Evolutionary conservation across 176 grass and related monocot species (phyloP).

Genomic region (Poa pratensis): DNA sequence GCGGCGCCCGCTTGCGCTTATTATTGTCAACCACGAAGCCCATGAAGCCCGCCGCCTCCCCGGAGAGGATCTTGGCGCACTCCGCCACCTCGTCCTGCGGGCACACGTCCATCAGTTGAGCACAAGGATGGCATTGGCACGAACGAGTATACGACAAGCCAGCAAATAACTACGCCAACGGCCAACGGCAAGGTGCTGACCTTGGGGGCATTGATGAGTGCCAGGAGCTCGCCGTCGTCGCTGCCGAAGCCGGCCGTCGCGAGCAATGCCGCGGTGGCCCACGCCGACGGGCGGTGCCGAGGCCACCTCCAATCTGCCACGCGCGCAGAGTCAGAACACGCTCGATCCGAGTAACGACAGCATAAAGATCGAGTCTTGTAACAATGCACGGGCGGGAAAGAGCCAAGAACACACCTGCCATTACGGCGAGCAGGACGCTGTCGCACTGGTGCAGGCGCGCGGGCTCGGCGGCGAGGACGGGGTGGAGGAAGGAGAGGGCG

Average conservation of each 20-base stretch:
- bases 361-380: constrained; percentile 16
- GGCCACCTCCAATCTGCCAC: constrained; percentile 84
- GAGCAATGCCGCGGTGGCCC: constrained; percentile 73
- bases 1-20: constrained; percentile 66
- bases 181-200: constrained; percentile 36
- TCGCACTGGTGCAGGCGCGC: constrained; percentile 50
- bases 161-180: neutral
- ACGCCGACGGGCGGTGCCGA: constrained; percentile 64
- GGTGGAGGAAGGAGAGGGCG: constrained; percentile 76
- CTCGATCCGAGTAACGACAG: neutral
- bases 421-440: constrained; percentile 48
- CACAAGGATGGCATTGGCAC: neutral
- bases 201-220: constrained; percentile 61
- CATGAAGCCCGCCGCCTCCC: constrained; percentile 28
- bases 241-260: constrained; percentile 23
- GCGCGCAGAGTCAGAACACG: neutral
- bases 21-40: constrained; percentile 22
- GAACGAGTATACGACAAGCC: neutral
- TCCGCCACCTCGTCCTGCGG: constrained; percentile 63
- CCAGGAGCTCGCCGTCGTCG: constrained; percentile 37
- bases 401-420: constrained; percentile 55
- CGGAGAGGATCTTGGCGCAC: constrained; percentile 64
- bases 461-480: constrained; percentile 41
- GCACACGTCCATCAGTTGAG: neutral
- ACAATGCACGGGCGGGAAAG: neutral